Evolutionary conservation across 2,329 filamentous ascomycete genomes (phyloP), one percentile per base, ranked within the genome.

Genomic region (Neurospora sp.): DNA sequence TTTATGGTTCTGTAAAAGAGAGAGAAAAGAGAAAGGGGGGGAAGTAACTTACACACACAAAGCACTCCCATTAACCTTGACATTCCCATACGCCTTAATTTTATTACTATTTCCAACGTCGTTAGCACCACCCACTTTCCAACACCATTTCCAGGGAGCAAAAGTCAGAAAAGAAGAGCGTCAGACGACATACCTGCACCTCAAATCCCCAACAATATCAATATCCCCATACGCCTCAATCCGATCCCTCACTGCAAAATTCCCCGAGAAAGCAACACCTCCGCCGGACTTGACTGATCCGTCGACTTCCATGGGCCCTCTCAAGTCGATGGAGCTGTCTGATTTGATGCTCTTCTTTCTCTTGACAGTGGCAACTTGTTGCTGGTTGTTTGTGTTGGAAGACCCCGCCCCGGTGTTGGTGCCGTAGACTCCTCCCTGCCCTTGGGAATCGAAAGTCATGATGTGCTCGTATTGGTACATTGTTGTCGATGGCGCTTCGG

Each of bases 201-300:
- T 80, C 71, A 84, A 71, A 67, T 77, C 81, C 42, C 83, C 83
- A 19, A 79, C 78, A 38, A 84, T 77, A 4, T 78, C 77, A 43
- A 85, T 79, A 68, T 77, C 76, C 3, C 82, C 82, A 67, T 84
- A 85, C 11, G 82, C 83, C 71, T 85, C 82, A 38, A 85, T 78
- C 68, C 79, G 79, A 38, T 83, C 82, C 4, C 77, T 76, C n/a
- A 85, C 78, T 19, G 78, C 76, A 62, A 85, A 80, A 68, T 84
- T 81, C 3, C 82, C 84, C 4, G 79, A 75, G 36, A 86, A 79
- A 15, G 76, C 79, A 68, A 86, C 80, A 38, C 80, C 80, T 7
- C 82, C 80, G 68, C 81, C 82, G 6, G 81, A 82, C 72, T 81
- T 80, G 74, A 86, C 81, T 3, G 81, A 83, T 11, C 82, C 82